These are phyloP conservation scores for Myochromella boudieri DNA, from an alignment of 768 basidiomycete species.

Conservation along the genomic window DNA sequence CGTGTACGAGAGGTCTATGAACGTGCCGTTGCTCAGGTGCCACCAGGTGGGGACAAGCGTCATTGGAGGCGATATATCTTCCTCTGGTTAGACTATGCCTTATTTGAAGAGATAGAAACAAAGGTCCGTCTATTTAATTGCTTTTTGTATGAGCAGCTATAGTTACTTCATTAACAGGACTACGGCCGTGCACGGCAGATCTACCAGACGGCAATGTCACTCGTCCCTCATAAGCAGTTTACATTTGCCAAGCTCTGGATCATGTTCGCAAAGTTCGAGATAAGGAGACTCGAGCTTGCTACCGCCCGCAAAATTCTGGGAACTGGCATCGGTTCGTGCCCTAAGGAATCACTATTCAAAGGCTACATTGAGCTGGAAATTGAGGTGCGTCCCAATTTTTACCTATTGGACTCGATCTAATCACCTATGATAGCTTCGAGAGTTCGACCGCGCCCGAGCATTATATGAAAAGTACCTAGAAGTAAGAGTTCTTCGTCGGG, in stretches of 20 bases:
- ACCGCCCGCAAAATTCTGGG: constrained; percentile 91
- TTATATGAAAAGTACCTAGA: constrained; percentile 95
- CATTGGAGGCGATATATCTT: constrained; percentile 91
- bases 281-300: constrained; percentile 76
- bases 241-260: constrained; percentile 98
- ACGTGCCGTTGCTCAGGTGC: constrained; percentile 91
- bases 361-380: constrained; percentile 94
- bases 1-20: constrained; percentile 94
- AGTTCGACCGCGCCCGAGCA: constrained; percentile 91
- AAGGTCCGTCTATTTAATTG: constrained; percentile 55
- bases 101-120: constrained; percentile 95
- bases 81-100: constrained; percentile 92
- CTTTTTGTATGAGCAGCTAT: not conserved
- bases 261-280: constrained; percentile 89
- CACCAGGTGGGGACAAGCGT: constrained; percentile 90
- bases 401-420: not conserved
- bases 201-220: constrained; percentile 83
- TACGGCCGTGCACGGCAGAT: constrained; percentile 84
- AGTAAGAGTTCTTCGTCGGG: constrained; percentile 39
- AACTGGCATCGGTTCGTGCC: constrained; percentile 90
- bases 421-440: constrained; percentile 60
- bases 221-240: constrained; percentile 95
- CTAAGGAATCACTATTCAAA: constrained; percentile 94
- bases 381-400: constrained; percentile 50
- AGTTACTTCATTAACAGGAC: constrained; percentile 49